Evolutionary conservation across 805 yeast genomes (phyloP), one percentile per base, ranked within the genome.

Genomic region (Lipomyces lipofer): DNA sequence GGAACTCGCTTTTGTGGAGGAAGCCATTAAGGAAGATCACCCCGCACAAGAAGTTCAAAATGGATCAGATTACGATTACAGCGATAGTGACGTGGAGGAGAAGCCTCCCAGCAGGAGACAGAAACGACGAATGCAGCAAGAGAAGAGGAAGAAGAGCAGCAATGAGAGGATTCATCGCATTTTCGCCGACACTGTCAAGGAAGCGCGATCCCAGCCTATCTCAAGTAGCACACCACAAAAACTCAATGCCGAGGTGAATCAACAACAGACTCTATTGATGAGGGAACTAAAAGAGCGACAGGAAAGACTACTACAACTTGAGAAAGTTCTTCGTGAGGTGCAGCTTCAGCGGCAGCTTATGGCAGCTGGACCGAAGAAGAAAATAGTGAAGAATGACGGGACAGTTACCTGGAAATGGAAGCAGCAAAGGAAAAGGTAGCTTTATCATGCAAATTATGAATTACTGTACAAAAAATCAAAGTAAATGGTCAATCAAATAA

Each of bases 291-390:
- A 55, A 61, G 77, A 40, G 76, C 55, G 49, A 25, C 21, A 38
- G 39, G 33, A 43, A n/a, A 48, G 62, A 5, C 21, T 29, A 12
- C 17, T 25, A 5, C 82, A 90, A 69, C 76, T 92, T 61, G 74
- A 75, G 47, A 78, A 78, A 47, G 86, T 92, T 15, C 85, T 88
- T 65, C 77, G 77, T 39, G 80, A 83, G 64, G 82, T 91, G 82
- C 87, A 86, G 52, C 64, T 80, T 52, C 95, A 90, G 64, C 82
- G 86, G 58, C 95, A 91, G 66, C 78, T 90, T 51, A 89, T 92
- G 96, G 88, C 88, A 69, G 86, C 84, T 62, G 98, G 98, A 0
- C 81, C 83, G 57, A 88, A 87, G 73, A 86, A 85, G 78, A 90
- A 90, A 74, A 69, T 85, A 4, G 75, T 78, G 2, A 85, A 78